These are phyloP conservation scores for Tulasnella sp. DNA, from an alignment of 768 basidiomycete species.

Conservation along the genomic window DNA sequence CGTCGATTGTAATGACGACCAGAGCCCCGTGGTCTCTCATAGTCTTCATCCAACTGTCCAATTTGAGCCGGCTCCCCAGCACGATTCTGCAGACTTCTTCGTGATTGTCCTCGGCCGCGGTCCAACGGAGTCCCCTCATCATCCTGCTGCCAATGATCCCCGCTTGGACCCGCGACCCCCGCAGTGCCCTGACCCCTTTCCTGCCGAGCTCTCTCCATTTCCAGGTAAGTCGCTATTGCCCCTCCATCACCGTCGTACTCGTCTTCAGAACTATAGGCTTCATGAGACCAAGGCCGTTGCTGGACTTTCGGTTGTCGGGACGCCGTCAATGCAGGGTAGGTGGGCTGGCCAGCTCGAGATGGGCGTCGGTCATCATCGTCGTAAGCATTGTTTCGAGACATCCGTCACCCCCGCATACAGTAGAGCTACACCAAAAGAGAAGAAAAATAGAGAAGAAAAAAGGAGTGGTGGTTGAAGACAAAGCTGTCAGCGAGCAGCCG, in stretches of 20 bases:
- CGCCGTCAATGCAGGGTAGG: neutral
- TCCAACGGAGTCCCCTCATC: neutral
- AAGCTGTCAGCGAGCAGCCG: too few relatives aligned
- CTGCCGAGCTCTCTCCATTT: neutral
- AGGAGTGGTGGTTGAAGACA: too few relatives aligned
- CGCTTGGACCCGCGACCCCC: neutral
- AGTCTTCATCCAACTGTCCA: neutral
- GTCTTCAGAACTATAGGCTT: neutral
- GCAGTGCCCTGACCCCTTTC: slow-evolving; percentile 10
- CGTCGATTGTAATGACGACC: slow-evolving; percentile 2
- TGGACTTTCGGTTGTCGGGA: neutral
- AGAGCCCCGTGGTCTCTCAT: neutral
- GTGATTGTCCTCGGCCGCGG: neutral
- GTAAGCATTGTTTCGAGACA: too few relatives aligned
- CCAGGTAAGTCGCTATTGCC: slow-evolving; percentile 9
- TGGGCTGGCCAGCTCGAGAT: too few relatives aligned
- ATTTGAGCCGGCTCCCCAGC: neutral
- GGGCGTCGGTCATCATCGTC: too few relatives aligned
- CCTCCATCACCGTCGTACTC: slow-evolving; percentile 6
- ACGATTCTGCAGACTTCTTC: neutral
- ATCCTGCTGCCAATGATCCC: neutral
- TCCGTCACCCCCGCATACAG: too few relatives aligned
- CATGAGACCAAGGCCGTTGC: slow-evolving; percentile 4
- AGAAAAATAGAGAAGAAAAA: too few relatives aligned
- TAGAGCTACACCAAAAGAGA: too few relatives aligned